Conservation (phyloP, 176 grass and related monocot species). For the Puya raimondii region DNA sequence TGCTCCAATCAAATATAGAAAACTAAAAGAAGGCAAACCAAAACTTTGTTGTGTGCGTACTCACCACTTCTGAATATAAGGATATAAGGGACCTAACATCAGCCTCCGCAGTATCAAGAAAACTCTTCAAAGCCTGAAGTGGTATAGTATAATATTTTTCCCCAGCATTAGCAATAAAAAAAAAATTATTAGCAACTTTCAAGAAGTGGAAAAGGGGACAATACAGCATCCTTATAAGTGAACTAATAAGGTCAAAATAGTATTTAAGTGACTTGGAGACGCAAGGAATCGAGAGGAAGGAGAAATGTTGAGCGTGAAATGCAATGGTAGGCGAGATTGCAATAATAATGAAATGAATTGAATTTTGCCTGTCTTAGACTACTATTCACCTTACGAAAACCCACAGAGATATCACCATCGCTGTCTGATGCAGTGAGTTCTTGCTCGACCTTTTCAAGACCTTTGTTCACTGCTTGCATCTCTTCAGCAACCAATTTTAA, state of each 20-base stretch:
- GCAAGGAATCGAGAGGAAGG: background rate
- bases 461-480: constrained; percentile 99
- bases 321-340: no score
- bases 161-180: background rate
- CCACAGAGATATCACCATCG: constrained; percentile 58
- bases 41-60: constrained; percentile 24
- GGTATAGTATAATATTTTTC: background rate
- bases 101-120: constrained; percentile 93
- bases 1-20: background rate
- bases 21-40: background rate
- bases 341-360: no score
- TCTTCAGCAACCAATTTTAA: constrained; percentile 89
- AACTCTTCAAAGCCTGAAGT: constrained; percentile 82
- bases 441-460: constrained; percentile 96
- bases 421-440: constrained; percentile 72
- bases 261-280: background rate
- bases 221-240: background rate
- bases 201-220: background rate
- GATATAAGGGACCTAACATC: constrained; percentile 88
- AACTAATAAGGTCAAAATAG: background rate
- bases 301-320: background rate
- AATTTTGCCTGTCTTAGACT: no score
- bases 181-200: background rate
- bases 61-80: constrained; percentile 96
- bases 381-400: constrained; percentile 53